These are phyloP conservation scores for Aphanomyces cochlioides DNA, from an alignment of 352 stramenopile species.

Conservation along the genomic window DNA sequence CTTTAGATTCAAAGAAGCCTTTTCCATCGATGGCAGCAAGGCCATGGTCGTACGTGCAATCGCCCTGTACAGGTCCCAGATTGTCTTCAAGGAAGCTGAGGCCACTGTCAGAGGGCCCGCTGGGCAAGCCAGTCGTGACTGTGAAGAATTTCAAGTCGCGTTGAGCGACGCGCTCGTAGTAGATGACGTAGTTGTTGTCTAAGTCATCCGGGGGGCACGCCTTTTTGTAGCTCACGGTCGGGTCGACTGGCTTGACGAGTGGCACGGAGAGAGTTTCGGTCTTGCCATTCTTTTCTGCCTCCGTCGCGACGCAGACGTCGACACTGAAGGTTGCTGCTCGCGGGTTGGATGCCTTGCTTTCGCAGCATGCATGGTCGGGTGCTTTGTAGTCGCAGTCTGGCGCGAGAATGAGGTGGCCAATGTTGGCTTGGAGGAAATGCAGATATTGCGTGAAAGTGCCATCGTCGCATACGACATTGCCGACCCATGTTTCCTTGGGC, in stretches of 20 bases:
- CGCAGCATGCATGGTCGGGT: constrained; percentile 25
- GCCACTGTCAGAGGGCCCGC: no score
- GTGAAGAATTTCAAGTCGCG: constrained; percentile 28
- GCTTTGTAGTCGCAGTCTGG: constrained; percentile 3
- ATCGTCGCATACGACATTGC: constrained; percentile 11
- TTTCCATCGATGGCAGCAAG: background rate
- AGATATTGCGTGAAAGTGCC: constrained; percentile 14
- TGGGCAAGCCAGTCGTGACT: constrained; percentile 3
- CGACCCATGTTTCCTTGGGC: background rate
- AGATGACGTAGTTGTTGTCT: background rate
- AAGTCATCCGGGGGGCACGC: constrained; percentile 13
- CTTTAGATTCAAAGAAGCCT: background rate
- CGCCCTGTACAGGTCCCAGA: no score
- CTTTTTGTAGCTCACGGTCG: background rate
- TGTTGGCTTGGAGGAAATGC: constrained; percentile 20
- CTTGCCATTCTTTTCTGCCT: constrained; percentile 2
- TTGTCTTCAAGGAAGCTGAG: no score
- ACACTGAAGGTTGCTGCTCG: background rate
- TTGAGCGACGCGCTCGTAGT: constrained; percentile 7
- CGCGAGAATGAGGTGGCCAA: constrained; percentile 21
- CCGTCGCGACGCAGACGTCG: constrained; percentile 23
- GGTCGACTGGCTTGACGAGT: constrained; percentile 12
- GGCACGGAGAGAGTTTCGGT: constrained; percentile 8
- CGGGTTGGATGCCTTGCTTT: constrained; percentile 1
- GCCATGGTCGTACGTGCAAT: constrained; percentile 12